Conservation (phyloP, 176 grass and related monocot species). For the Elaeis guineensis region DNA sequence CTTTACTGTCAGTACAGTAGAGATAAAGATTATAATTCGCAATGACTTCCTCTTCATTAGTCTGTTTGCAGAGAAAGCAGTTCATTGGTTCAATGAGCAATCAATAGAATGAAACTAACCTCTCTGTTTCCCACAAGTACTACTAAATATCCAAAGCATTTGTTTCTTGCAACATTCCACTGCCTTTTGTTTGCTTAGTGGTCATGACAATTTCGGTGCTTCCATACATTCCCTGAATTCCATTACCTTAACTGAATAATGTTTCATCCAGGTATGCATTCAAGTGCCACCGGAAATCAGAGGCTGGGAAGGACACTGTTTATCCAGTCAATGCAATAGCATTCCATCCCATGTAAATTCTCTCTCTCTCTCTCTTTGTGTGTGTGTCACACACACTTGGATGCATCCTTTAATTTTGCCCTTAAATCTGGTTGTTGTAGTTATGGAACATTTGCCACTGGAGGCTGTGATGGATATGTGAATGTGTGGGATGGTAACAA, state of each 20-base stretch:
- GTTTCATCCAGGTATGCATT: constrained; percentile 76
- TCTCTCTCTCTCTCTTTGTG: constrained; percentile 11
- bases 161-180: too few species aligned
- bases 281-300: constrained; percentile 95
- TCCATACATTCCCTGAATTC: neutral
- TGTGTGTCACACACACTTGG: too few species aligned
- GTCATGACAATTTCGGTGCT: too few species aligned
- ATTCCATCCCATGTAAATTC: constrained; percentile 90
- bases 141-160: too few species aligned
- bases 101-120: too few species aligned
- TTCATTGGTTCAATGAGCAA: too few species aligned
- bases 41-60: too few species aligned
- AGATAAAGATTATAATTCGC: too few species aligned
- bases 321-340: constrained; percentile 97
- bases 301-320: constrained; percentile 81
- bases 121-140: too few species aligned
- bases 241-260: constrained; percentile 3
- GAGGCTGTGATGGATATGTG: constrained; percentile 93
- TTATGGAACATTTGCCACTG: constrained; percentile 97
- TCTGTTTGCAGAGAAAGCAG: too few species aligned
- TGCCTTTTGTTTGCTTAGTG: too few species aligned
- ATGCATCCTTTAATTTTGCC: neutral
- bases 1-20: too few species aligned
- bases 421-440: constrained; percentile 22
- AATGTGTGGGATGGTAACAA: constrained; percentile 99